Conservation (phyloP, 768 basidiomycete species). For the Trametes gibbosa region DNA sequence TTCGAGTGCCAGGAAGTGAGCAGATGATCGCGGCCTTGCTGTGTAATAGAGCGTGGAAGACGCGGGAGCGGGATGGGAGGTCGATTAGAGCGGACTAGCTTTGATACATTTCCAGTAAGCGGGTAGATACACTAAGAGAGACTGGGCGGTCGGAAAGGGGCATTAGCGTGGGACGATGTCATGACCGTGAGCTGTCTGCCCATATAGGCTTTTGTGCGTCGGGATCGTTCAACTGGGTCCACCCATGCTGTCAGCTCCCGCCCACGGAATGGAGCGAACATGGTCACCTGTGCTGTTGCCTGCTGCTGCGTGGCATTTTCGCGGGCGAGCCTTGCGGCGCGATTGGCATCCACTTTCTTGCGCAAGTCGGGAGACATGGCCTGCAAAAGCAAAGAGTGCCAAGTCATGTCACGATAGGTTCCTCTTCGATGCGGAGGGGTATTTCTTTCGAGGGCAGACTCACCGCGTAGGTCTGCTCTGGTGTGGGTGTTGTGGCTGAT, state of each 20-base stretch:
- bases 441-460: too few species aligned
- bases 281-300: constrained; percentile 28
- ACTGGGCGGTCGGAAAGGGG: not conserved
- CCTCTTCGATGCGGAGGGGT: too few species aligned
- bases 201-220: constrained; percentile 37
- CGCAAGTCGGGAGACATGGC: constrained; percentile 37
- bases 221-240: constrained; percentile 31
- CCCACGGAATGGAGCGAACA: not conserved
- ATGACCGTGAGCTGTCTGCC: constrained; percentile 28
- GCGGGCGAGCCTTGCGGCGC: constrained; percentile 32
- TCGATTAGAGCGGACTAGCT: not conserved
- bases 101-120: not conserved
- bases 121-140: constrained; percentile 2
- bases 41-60: not conserved
- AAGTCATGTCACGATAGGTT: too few species aligned
- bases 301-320: constrained; percentile 33
- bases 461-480: constrained; percentile 36
- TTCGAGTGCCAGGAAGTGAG: not conserved
- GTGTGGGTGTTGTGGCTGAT: constrained; percentile 31
- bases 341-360: constrained; percentile 36
- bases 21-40: not conserved
- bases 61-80: not conserved
- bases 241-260: not conserved
- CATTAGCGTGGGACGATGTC: not conserved
- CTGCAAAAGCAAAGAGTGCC: constrained; percentile 12